Conservation (phyloP, 495 filamentous ascomycete genomes). For the Hypoxylon crocopeplum region DNA sequence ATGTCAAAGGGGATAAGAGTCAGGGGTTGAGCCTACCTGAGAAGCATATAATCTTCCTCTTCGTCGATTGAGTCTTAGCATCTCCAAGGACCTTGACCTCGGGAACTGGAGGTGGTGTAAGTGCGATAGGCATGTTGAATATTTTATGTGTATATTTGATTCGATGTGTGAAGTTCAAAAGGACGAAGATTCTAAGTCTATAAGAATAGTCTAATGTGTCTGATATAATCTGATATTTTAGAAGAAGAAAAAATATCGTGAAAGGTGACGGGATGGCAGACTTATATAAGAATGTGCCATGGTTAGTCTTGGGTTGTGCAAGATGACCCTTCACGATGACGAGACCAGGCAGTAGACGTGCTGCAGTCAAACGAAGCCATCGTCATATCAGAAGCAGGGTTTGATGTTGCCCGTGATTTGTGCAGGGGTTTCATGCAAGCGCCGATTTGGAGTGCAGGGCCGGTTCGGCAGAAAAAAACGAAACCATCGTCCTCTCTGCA, state of each 20-base stretch:
- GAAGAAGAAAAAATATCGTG: slow-evolving; percentile 8
- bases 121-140: slow-evolving; percentile 45
- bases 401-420: slow-evolving; percentile 8
- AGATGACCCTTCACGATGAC: slow-evolving; percentile 25
- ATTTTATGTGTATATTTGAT: slow-evolving; percentile 1
- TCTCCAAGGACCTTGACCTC: slow-evolving; percentile 34
- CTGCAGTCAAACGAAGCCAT: slow-evolving; percentile 30
- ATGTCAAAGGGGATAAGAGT: background rate
- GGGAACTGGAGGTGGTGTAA: slow-evolving; percentile 34
- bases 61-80: slow-evolving; percentile 27
- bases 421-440: slow-evolving; percentile 29
- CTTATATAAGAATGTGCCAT: slow-evolving; percentile 24
- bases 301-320: background rate
- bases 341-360: slow-evolving; percentile 14
- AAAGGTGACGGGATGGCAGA: slow-evolving; percentile 2
- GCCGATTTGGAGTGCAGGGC: slow-evolving; percentile 14
- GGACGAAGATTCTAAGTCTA: slow-evolving; percentile 14
- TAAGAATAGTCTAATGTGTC: too few species aligned
- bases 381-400: slow-evolving; percentile 23
- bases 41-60: slow-evolving; percentile 62
- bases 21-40: slow-evolving; percentile 47
- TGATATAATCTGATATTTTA: too few species aligned
- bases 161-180: background rate
- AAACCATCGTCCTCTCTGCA: slow-evolving; percentile 21
- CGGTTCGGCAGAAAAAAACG: slow-evolving; percentile 22